Percentiles rank a stretch among this genome's conserved stretches.
These are phyloP conservation scores for Ambrosia artemisiifolia DNA, from an alignment of 129 eudicot species.

Conservation along the genomic window DNA sequence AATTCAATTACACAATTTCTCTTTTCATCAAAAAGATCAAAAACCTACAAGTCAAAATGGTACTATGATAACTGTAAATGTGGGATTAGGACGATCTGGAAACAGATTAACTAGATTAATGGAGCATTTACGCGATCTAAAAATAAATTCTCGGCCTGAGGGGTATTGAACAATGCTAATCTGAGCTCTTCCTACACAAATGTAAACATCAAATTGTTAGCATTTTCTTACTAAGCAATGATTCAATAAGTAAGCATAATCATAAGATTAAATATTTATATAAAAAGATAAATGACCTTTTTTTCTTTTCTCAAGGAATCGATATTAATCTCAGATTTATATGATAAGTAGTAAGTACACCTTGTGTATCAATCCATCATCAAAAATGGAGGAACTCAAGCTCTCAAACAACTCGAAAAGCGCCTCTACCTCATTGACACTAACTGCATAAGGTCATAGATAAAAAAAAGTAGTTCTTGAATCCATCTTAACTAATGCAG, in stretches of 20 bases:
- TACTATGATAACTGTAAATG: constrained; percentile 3
- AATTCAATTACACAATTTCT: constrained; percentile 90
- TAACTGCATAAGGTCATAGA: constrained; percentile 46
- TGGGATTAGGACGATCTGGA: neutral
- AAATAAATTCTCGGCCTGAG: constrained; percentile 82
- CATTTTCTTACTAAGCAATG: neutral
- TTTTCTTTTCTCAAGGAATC: neutral
- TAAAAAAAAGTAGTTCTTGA: neutral
- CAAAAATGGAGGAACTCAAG: constrained; percentile 74
- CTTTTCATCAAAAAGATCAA: constrained; percentile 86
- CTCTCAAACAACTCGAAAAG: constrained; percentile 72
- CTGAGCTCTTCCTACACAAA: constrained; percentile 84
- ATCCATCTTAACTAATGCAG: neutral
- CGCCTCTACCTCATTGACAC: constrained; percentile 79
- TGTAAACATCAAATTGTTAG: constrained; percentile 1
- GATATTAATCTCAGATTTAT: neutral
- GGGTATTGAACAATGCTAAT: constrained; percentile 68
- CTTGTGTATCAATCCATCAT: constrained; percentile 91
- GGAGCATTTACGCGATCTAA: constrained; percentile 78
- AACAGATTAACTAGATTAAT: neutral
- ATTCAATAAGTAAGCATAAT: constrained; percentile 5
- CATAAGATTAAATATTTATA: neutral
- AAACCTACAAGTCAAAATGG: constrained; percentile 49
- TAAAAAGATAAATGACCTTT: neutral
- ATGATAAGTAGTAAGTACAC: constrained; percentile 28